Conservation (phyloP, 352 stramenopile species). For the Phytophthora constricta region DNA sequence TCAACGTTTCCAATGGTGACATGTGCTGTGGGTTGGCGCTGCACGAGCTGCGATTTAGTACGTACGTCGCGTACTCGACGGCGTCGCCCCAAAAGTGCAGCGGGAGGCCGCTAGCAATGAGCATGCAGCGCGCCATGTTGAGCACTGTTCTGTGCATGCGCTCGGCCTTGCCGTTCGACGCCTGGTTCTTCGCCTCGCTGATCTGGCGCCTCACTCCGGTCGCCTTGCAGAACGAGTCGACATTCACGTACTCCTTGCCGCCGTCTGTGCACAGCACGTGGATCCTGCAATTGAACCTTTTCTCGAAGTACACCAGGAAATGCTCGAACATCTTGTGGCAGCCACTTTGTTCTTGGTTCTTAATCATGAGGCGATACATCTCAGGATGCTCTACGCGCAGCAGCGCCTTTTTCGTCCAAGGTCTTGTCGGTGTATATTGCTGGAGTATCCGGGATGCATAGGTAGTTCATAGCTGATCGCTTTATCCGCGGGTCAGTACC, state of each 20-base stretch:
- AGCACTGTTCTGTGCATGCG: constrained; percentile 29
- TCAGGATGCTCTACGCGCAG: no score
- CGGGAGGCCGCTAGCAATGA: constrained; percentile 23
- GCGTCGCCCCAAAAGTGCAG: constrained; percentile 21
- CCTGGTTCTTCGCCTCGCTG: background rate
- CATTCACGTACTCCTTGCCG: constrained; percentile 22
- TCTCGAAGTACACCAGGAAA: background rate
- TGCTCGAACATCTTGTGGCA: background rate
- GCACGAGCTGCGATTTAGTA: constrained; percentile 35
- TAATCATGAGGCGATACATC: no score
- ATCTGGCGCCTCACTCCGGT: constrained; percentile 20
- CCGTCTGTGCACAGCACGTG: constrained; percentile 2
- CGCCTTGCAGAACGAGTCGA: constrained; percentile 32
- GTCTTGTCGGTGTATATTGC: no score
- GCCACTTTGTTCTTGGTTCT: background rate
- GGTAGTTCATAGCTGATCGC: no score
- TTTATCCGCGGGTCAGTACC: no score
- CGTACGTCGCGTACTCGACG: constrained; percentile 32
- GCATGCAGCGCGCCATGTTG: constrained; percentile 39
- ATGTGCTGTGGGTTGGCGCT: constrained; percentile 15
- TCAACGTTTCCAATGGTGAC: constrained; percentile 18
- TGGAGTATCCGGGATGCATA: no score
- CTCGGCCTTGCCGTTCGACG: background rate
- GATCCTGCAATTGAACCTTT: background rate
- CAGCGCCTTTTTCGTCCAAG: no score